A percentile compares a stretch with the other conserved stretches of the same genome.
Conservation (phyloP, 257 asterid genomes). For the Solanum rostratum region DNA sequence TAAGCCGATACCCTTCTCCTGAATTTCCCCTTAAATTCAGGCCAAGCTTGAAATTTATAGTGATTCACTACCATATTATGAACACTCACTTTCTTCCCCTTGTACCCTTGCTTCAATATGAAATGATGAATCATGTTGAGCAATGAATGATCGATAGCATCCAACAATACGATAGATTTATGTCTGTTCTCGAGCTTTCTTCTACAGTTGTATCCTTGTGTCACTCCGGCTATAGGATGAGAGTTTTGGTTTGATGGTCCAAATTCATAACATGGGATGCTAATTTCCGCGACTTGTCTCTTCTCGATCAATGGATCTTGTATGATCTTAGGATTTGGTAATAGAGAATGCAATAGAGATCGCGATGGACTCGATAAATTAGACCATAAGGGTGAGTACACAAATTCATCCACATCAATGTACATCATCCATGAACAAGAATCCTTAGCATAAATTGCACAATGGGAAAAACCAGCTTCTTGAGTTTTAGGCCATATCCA, state of each 20-base stretch:
- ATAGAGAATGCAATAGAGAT: slow-evolving; percentile 23
- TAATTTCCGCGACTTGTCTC: slow-evolving; percentile 33
- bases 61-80: slow-evolving; percentile 47
- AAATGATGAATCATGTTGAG: slow-evolving; percentile 71
- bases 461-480: slow-evolving; percentile 81
- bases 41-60: slow-evolving; percentile 92
- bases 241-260: slow-evolving; percentile 57
- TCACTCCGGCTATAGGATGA: slow-evolving; percentile 62
- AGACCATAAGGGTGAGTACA: slow-evolving; percentile 60
- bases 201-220: slow-evolving; percentile 67
- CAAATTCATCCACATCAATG: slow-evolving; percentile 74
- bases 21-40: slow-evolving; percentile 82
- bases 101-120: slow-evolving; percentile 27
- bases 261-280: slow-evolving; percentile 49
- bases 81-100: slow-evolving; percentile 10
- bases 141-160: slow-evolving; percentile 38
- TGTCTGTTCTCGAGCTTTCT: slow-evolving; percentile 48
- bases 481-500: slow-evolving; percentile 94
- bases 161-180: slow-evolving; percentile 47
- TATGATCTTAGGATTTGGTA: neutral
- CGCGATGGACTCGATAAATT: slow-evolving; percentile 18
- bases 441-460: slow-evolving; percentile 34
- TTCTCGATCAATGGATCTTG: neutral
- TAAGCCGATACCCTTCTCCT: slow-evolving; percentile 84
- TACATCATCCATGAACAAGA: slow-evolving; percentile 76